Base-by-base conservation (phyloP, 1,139 yeast species). In the Tardiomyces blankii region DNA sequence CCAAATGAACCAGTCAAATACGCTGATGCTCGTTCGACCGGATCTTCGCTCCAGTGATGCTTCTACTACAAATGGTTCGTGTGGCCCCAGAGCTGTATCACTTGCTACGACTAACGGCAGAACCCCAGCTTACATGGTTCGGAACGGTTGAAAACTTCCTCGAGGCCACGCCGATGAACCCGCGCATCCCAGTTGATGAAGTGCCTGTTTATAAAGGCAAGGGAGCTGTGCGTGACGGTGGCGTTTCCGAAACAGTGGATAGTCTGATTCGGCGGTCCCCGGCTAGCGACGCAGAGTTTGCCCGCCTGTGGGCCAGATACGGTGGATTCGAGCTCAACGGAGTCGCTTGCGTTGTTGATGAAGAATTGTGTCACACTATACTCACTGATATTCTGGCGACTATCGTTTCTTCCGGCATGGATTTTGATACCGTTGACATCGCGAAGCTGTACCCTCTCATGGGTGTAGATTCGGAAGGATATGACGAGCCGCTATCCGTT, bases 1-100 rank as follows among this genome's bases (percentile, higher is more conserved):
- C 42, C 89, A 83, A 56, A 81, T 85, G 70, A 85, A 86, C 60
- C 96, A 89, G 62, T 84, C 96, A 9, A 88, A 89, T 61, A 75
- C 93, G 1, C 80, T 84, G 12, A 62, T 87, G 54, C 54, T 88
- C 32, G 63, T 78, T 64, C 68, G 43, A 50, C 45, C 8, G 46
- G 46, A 51, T 57, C 48, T 8, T 21, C 7, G 25, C n/a, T n/a
- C n/a, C n/a, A n/a, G n/a, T n/a, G n/a, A n/a, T n/a, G n/a, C n/a
- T n/a, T n/a, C n/a, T n/a, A n/a, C n/a, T n/a, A n/a, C n/a, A n/a
- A n/a, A n/a, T n/a, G n/a, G n/a, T n/a, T n/a, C n/a, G n/a, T n/a
- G n/a, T n/a, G n/a, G n/a, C n/a, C n/a, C n/a, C n/a, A n/a, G n/a
- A n/a, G n/a, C n/a, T n/a, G n/a, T 9, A 8, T 27, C 30, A 27